Evolutionary conservation across 768 basidiomycete genomes (phyloP).

Genomic region (Pisolithus orientalis): DNA sequence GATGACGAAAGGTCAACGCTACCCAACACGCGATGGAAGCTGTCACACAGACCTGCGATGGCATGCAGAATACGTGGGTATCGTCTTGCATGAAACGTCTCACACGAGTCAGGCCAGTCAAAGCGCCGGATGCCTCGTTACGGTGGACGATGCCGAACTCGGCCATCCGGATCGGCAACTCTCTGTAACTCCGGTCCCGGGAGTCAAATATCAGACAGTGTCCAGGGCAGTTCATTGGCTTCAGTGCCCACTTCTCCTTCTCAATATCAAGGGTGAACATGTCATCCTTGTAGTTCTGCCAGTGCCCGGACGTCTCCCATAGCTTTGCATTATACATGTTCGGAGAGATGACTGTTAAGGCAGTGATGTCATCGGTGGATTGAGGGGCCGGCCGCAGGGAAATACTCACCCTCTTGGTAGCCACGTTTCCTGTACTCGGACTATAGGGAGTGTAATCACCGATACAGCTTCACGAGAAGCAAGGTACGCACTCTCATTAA

Average conservation of each 20-base stretch:
- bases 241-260: constrained; percentile 92
- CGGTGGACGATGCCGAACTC: constrained; percentile 97
- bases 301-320: constrained; percentile 98
- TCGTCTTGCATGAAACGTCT: constrained; percentile 96
- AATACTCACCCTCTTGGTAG: constrained; percentile 75
- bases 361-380: constrained; percentile 6
- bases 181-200: constrained; percentile 88
- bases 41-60: constrained; percentile 56
- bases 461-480: constrained; percentile 2
- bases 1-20: constrained; percentile 1
- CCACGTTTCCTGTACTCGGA: constrained; percentile 92
- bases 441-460: constrained; percentile 31
- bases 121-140: constrained; percentile 92
- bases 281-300: constrained; percentile 96
- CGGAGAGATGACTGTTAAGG: constrained; percentile 78
- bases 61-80: constrained; percentile 98
- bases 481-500: constrained; percentile 70
- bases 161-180: constrained; percentile 95
- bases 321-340: constrained; percentile 96
- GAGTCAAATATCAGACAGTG: constrained; percentile 96
- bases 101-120: constrained; percentile 90
- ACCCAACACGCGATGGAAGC: background rate
- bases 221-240: constrained; percentile 99
- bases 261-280: constrained; percentile 96
- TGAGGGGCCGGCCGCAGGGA: background rate